Conservation (phyloP, 805 yeast species). For the Komagataella ulmi region DNA sequence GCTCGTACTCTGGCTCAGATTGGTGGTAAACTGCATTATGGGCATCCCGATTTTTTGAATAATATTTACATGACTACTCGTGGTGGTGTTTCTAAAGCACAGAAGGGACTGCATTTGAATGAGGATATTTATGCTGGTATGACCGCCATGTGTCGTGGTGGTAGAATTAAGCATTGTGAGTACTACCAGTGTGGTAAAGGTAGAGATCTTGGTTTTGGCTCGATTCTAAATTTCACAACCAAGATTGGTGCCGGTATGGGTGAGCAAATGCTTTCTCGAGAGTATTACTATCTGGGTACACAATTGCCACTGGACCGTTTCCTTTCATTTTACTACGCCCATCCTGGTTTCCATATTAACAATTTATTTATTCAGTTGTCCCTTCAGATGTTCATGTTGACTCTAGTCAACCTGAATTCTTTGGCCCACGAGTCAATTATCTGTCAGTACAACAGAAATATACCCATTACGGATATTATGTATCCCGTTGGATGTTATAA, state of each 20-base stretch:
- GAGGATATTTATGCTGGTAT: conserved; percentile 87
- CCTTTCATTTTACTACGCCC: conserved; percentile 75
- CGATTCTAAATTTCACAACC: conserved; percentile 74
- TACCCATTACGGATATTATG: conserved; percentile 53
- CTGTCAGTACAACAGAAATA: conserved; percentile 52
- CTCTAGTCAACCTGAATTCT: conserved; percentile 59
- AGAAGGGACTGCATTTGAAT: conserved; percentile 73
- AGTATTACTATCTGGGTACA: conserved; percentile 70
- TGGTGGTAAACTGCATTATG: conserved; percentile 80
- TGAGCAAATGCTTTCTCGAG: conserved; percentile 78
- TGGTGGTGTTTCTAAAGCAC: conserved; percentile 84
- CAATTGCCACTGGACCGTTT: conserved; percentile 72
- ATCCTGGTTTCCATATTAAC: conserved; percentile 78
- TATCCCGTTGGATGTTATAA: conserved; percentile 66
- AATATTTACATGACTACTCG: conserved; percentile 69
- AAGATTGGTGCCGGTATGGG: conserved; percentile 93
- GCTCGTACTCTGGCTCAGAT: conserved; percentile 75
- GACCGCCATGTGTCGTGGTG: conserved; percentile 75
- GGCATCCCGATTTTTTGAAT: conserved; percentile 80
- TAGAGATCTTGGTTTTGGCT: conserved; percentile 79
- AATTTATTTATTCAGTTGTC: conserved; percentile 69
- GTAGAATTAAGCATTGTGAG: conserved; percentile 79
- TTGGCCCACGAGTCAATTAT: conserved; percentile 58
- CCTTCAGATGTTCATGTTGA: conserved; percentile 57
- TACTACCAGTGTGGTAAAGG: conserved; percentile 88